A percentile compares a stretch with the other conserved stretches of the same genome.
These are phyloP conservation scores for Lentinula aciculospora DNA, from an alignment of 768 basidiomycete species.

Conservation along the genomic window DNA sequence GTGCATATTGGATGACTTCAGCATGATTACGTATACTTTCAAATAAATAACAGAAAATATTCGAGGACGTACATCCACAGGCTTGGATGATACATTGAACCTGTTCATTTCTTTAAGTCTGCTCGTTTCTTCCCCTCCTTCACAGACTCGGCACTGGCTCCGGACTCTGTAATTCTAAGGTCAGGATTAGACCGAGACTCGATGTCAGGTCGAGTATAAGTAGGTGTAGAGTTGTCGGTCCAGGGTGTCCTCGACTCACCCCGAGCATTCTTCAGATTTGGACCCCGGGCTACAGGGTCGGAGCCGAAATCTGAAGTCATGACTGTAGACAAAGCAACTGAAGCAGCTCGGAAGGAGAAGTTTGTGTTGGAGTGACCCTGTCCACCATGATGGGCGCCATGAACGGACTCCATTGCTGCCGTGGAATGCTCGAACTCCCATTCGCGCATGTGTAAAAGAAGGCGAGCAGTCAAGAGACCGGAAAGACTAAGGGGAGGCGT, in stretches of 20 bases:
- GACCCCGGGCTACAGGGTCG: not conserved
- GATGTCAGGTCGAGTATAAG: not conserved
- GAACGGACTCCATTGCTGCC: not conserved
- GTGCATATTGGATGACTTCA: no score
- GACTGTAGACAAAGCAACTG: not conserved
- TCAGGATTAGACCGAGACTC: not conserved
- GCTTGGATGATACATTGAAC: no score
- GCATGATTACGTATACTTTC: no score
- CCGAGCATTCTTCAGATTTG: not conserved
- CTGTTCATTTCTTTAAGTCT: no score
- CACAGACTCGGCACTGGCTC: not conserved
- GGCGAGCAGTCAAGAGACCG: constrained; percentile 6
- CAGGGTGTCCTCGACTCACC: not conserved
- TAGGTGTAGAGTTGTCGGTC: not conserved
- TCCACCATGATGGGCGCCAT: not conserved
- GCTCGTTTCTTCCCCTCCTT: not conserved
- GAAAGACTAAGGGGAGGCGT: not conserved
- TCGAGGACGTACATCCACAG: no score
- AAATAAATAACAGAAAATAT: no score
- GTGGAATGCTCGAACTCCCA: constrained; percentile 3
- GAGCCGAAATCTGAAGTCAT: not conserved
- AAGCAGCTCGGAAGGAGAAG: not conserved
- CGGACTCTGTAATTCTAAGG: not conserved
- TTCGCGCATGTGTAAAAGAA: constrained; percentile 5
- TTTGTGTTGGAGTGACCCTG: not conserved